Conservation (phyloP, 2,329 filamentous ascomycete species). For the Aureobasidium leucospermi region DNA sequence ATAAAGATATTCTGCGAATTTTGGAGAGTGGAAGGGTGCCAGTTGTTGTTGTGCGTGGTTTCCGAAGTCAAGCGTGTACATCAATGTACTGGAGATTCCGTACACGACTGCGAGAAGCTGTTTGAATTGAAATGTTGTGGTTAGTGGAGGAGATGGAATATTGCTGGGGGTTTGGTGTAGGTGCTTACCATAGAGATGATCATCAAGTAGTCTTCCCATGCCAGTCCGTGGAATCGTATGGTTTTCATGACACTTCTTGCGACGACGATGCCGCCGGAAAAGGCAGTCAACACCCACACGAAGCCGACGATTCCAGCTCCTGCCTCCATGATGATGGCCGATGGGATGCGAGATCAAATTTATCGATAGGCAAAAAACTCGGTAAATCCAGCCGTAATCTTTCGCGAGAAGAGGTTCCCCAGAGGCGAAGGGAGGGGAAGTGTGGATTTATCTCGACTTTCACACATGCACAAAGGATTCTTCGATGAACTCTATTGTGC, state of each 20-base stretch:
- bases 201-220: constrained; percentile 11
- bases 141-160: not conserved
- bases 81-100: not conserved
- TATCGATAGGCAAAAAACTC: not conserved
- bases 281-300: constrained; percentile 1
- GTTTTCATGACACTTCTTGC: not conserved
- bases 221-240: not conserved
- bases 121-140: not conserved
- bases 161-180: not conserved
- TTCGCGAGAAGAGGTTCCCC: not conserved
- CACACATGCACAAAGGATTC: not conserved
- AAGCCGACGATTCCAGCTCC: not conserved
- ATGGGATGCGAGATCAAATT: not conserved
- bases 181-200: not conserved
- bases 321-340: not conserved
- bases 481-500: not conserved
- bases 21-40: not conserved
- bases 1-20: not conserved
- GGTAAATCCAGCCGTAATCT: not conserved
- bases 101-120: not conserved
- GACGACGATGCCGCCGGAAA: not conserved
- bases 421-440: not conserved
- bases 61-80: not conserved
- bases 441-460: not conserved
- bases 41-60: not conserved